Base-by-base conservation (phyloP, 306 rosid species). In the Lathyrus tuberosus region DNA sequence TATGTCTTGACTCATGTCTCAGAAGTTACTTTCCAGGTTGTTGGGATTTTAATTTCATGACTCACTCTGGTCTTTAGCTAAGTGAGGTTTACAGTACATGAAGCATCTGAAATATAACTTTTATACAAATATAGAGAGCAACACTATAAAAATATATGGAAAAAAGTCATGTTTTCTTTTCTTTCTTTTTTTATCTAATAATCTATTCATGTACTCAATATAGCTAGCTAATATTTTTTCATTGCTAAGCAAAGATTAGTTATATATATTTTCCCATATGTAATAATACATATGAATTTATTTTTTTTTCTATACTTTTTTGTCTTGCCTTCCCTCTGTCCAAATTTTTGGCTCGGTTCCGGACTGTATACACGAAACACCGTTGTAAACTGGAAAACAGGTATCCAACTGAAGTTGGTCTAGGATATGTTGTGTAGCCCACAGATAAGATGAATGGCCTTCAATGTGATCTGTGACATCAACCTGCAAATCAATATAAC, bases 361-460 rank as follows among this genome's bases (percentile, higher is more conserved):
- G 6, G 24, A 35, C 24, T 49, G 61, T 59, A 44, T 49, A 70
- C 18, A 38, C 48, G 72, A 70, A 12, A 70, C 49, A 57, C 70
- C 85, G 31, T 78, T 77, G 72, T 75, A 84, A 79, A 90, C 90
- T 5, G 96, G 93, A 82, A 79, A 86, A 78, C 82, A 87, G 8
- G 85, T 37, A 52, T 88, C 96, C 70, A 90, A 76, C 47, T 88
- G 88, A 79, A 93, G 88, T 74, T 62, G 86, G 70, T 86, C 94
- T 48, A 93, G 31, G 83, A 93, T 81, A 28, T 76, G 64, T 57
- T 83, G 87, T 20, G 98, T 82, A 16, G 88, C 83, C 97, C 98
- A 93, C 43, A 90, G 72, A 81, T 90, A 90, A 17, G 98, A 88
- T 65, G 98, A 90, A 78, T 93, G 98, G 20, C 96, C 97, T 74